A percentile compares a stretch with the other conserved stretches of the same genome.
Conservation (phyloP, 2,329 filamentous ascomycete species). For the Fusarium buharicum region DNA sequence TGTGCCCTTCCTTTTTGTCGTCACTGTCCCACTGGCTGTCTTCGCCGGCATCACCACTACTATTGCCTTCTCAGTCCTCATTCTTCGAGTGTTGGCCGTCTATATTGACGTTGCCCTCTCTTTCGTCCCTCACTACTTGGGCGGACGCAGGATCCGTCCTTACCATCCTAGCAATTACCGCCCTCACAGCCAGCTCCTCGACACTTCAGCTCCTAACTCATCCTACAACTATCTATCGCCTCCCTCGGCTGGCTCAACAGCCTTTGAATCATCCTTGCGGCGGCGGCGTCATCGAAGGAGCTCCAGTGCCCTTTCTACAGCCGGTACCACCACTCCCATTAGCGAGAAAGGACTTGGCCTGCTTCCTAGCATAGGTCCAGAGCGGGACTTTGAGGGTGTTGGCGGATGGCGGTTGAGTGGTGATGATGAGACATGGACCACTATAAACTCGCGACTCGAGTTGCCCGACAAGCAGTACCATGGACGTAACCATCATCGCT, state of each 20-base stretch:
- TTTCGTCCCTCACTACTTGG: constrained; percentile 66
- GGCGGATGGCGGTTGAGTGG: constrained; percentile 65
- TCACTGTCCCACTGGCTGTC: constrained; percentile 71
- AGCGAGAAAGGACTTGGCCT: constrained; percentile 55
- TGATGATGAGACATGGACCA: constrained; percentile 62
- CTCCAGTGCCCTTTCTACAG: constrained; percentile 49
- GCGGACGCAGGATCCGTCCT: constrained; percentile 51
- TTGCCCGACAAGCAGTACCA: constrained; percentile 56
- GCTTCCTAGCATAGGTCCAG: constrained; percentile 60
- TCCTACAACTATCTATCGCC: constrained; percentile 14
- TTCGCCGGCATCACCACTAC: constrained; percentile 72
- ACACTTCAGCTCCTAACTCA: constrained; percentile 10
- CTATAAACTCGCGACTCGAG: constrained; percentile 63
- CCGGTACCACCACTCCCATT: constrained; percentile 49
- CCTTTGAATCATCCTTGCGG: constrained; percentile 34
- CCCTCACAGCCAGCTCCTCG: constrained; percentile 26
- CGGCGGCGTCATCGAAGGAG: constrained; percentile 50
- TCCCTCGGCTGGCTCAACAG: constrained; percentile 34
- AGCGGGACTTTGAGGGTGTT: constrained; percentile 68
- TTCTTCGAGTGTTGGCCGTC: constrained; percentile 68
- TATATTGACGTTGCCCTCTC: constrained; percentile 71
- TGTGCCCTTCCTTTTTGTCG: constrained; percentile 69
- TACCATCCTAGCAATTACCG: constrained; percentile 38
- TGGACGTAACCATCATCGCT: constrained; percentile 56
- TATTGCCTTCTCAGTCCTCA: constrained; percentile 69